Conservation (phyloP, 2,329 filamentous ascomycete genomes). For the Blastomyces gilchristii region DNA sequence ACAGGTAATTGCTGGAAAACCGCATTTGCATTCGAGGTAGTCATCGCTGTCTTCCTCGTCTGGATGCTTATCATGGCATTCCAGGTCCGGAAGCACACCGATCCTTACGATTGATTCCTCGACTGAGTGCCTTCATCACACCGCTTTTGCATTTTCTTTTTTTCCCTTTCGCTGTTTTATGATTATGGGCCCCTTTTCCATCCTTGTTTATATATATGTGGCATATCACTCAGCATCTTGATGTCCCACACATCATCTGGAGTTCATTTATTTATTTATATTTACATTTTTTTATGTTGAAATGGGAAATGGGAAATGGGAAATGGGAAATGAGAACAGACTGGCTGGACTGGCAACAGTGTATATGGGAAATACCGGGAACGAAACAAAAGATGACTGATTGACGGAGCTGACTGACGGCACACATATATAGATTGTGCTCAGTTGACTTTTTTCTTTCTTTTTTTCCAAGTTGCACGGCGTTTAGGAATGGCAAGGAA, state of each 20-base stretch:
- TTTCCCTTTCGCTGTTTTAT: not conserved
- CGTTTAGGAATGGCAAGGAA: not conserved
- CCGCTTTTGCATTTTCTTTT: not conserved
- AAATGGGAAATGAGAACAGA: not conserved
- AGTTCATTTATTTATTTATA: not conserved
- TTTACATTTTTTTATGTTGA: not conserved
- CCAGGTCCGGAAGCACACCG: slow-evolving; percentile 36
- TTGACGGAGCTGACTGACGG: too few species aligned
- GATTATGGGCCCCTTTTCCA: not conserved
- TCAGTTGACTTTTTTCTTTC: not conserved
- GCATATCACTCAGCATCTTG: not conserved
- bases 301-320: too few species aligned
- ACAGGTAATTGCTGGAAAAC: slow-evolving; percentile 53
- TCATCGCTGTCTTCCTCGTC: slow-evolving; percentile 52
- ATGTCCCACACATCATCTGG: slow-evolving; percentile 1
- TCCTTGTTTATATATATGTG: not conserved
- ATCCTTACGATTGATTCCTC: not conserved
- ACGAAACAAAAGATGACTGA: not conserved
- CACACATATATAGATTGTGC: not conserved
- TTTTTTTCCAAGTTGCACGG: not conserved
- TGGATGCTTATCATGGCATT: slow-evolving; percentile 57
- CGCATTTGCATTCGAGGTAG: slow-evolving; percentile 53
- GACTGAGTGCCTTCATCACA: not conserved
- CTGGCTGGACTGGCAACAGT: not conserved
- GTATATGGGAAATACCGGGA: not conserved